Percentiles rank a stretch among this genome's conserved stretches.
These are phyloP conservation scores for Stereum hirsutum DNA, from an alignment of 1,284 basidiomycete species.

Conservation along the genomic window DNA sequence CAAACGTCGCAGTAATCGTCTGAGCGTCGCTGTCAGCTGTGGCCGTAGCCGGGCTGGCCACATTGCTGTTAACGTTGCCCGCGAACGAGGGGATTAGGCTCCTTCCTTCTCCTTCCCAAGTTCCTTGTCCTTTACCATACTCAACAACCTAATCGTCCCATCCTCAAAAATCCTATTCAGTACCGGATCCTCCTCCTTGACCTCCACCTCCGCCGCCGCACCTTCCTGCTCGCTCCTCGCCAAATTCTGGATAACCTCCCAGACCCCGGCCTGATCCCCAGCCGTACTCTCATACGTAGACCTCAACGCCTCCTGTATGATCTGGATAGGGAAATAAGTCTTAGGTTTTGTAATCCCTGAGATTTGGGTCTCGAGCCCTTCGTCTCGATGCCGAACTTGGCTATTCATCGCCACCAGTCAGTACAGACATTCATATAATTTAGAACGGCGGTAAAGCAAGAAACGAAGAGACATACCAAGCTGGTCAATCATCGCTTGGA, in stretches of 20 bases:
- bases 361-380: conserved; percentile 48
- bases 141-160: conserved; percentile 52
- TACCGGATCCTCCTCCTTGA: conserved; percentile 7
- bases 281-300: conserved; percentile 23
- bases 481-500: conserved; percentile 94
- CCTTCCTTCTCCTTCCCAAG: too few relatives aligned
- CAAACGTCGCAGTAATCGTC: too few relatives aligned
- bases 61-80: too few relatives aligned
- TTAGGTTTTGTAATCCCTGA: conserved; percentile 26
- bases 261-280: conserved; percentile 33
- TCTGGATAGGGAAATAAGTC: conserved; percentile 43
- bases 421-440: too few relatives aligned
- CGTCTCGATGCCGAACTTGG: conserved; percentile 92
- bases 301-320: conserved; percentile 53
- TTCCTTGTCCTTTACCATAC: too few relatives aligned
- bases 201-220: conserved; percentile 6
- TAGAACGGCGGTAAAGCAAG: not conserved
- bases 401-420: too few relatives aligned
- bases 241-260: conserved; percentile 44
- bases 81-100: too few relatives aligned
- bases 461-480: conserved; percentile 48
- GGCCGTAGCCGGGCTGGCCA: too few relatives aligned
- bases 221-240: conserved; percentile 19
- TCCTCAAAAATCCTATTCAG: conserved; percentile 44
- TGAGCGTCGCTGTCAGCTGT: too few relatives aligned